Evolutionary conservation across 495 filamentous ascomycete species (phyloP).

Genomic region (Friedmanniomyces simplex): DNA sequence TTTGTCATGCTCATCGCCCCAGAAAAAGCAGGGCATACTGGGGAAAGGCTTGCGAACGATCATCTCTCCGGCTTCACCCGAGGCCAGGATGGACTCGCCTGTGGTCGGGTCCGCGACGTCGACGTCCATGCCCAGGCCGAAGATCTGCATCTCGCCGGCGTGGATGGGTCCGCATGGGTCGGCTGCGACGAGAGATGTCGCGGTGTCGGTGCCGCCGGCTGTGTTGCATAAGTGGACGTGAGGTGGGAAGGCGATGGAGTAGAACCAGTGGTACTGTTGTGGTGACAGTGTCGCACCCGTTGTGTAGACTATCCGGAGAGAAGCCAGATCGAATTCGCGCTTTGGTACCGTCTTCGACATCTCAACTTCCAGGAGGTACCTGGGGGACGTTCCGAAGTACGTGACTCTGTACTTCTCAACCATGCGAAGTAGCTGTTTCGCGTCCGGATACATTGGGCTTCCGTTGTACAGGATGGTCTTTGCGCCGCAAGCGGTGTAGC

Average conservation of each 20-base stretch:
- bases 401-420: constrained; percentile 48
- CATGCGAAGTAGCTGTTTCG: constrained; percentile 47
- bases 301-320: constrained; percentile 49
- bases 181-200: constrained; percentile 57
- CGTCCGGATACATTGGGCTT: constrained; percentile 58
- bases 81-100: constrained; percentile 43
- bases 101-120: constrained; percentile 53
- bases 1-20: constrained; percentile 47
- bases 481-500: constrained; percentile 45
- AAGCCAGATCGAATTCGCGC: constrained; percentile 49
- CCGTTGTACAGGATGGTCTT: constrained; percentile 64
- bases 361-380: constrained; percentile 58
- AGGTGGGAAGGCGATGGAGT: constrained; percentile 58
- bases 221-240: constrained; percentile 59
- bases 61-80: constrained; percentile 52
- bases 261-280: constrained; percentile 71
- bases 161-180: constrained; percentile 65
- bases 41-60: constrained; percentile 57
- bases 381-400: constrained; percentile 59
- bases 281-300: constrained; percentile 73
- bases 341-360: constrained; percentile 49
- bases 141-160: constrained; percentile 61
- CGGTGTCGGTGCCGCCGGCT: constrained; percentile 69
- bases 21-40: constrained; percentile 64
- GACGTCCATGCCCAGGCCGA: constrained; percentile 53